Conservation (phyloP, 441 rosid species). For the Populus hybrid region DNA sequence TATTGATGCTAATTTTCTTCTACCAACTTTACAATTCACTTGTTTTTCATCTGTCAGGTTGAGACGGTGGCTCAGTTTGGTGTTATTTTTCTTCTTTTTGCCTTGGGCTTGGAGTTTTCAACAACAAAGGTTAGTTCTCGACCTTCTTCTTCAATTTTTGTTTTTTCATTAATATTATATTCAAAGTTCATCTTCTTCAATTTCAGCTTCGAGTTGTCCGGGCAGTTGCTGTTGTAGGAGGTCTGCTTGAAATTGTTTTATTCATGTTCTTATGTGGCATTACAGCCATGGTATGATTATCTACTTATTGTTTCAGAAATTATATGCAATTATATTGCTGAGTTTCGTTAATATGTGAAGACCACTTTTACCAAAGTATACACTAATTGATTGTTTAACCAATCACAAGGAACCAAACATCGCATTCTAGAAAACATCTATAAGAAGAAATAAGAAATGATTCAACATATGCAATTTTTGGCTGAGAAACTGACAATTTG, state of each 20-base stretch:
- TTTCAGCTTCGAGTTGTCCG: slow-evolving; percentile 90
- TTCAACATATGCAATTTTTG: neutral
- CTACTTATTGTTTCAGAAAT: neutral
- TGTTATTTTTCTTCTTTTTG: slow-evolving; percentile 94
- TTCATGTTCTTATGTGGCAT: slow-evolving; percentile 93
- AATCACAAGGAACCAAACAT: neutral
- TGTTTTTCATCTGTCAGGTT: slow-evolving; percentile 41
- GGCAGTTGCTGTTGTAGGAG: slow-evolving; percentile 90
- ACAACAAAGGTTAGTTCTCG: slow-evolving; percentile 54
- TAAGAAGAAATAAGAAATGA: neutral
- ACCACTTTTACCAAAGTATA: neutral
- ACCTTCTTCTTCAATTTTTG: neutral
- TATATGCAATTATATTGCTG: neutral
- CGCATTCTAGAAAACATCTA: neutral
- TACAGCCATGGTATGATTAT: slow-evolving; percentile 60
- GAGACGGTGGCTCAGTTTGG: slow-evolving; percentile 99
- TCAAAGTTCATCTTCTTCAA: slow-evolving; percentile 15
- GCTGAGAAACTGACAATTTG: neutral
- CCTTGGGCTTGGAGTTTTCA: slow-evolving; percentile 89
- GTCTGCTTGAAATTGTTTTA: slow-evolving; percentile 81
- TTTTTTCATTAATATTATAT: slow-evolving; percentile 8
- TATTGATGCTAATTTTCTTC: slow-evolving; percentile 5
- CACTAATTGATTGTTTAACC: neutral
- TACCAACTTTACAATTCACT: neutral
- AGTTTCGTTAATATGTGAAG: neutral